Evolutionary conservation across 768 basidiomycete species (phyloP), one percentile per base, ranked within the genome.

Genomic region (Amanita exitialis): DNA sequence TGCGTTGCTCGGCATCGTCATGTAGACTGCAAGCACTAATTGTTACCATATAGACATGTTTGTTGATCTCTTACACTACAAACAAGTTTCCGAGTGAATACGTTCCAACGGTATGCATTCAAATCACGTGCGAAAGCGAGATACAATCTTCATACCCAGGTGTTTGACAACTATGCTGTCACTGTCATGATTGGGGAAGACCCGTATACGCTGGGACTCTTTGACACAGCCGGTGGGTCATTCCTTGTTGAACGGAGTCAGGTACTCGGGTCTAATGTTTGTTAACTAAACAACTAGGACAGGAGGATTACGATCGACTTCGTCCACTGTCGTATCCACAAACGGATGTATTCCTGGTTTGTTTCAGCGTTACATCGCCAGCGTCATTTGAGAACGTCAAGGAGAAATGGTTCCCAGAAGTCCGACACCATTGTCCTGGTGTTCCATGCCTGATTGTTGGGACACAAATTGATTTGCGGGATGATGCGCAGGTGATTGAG

Each of bases 121-220:
- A 43, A 39, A 38, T 53, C 57, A 56, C 55, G 59, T 57, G 61
- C 57, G 55, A 57, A 52, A 59, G 58, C 13, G 16, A 47, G 18
- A n/a, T 30, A 41, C 28, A 32, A 38, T n/a, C 12, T 13, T 18
- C 23, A 3, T 8, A 39, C n/a, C n/a, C 69, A 90, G 89, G 86
- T 92, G 53, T 93, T 93, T 68, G 90, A 95, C 70, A 95, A 95
- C 70, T 94, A 94, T 71, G 96, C 96, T 55, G 96, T 98, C 55
- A 98, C 95, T n/a, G 96, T 99, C 53, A 98, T 99, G 96, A 98
- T 99, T 71, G 95, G 95, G 48, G 96, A 98, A 62, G 95, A 98
- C 70, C 95, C 96, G 48, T 98, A 98, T 69, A 98, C 96, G 57
- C 73, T 99, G 64, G 96, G 96, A 51, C 69, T 99, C 58, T 99